Evolutionary conservation across 768 basidiomycete genomes (phyloP).

Genomic region (Kwoniella bestiolae): DNA sequence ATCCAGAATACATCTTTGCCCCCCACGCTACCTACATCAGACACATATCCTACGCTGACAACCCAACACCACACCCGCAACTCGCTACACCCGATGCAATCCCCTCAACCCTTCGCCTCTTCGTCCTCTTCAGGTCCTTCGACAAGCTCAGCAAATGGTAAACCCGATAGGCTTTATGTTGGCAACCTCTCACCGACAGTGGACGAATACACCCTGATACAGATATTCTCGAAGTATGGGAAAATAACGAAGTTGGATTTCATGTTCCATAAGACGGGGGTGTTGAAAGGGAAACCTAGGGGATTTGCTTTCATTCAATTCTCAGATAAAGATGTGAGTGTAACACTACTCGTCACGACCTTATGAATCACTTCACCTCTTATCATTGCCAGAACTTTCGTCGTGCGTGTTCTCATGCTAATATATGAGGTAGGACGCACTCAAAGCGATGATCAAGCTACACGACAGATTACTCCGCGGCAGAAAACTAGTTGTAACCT

Average conservation of each 20-base stretch:
- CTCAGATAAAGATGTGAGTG: constrained; percentile 74
- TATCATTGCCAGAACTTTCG: not conserved
- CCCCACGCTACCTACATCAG: not conserved
- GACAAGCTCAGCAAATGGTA: constrained; percentile 37
- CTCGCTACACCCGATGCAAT: no score
- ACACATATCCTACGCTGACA: not conserved
- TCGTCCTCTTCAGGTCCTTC: constrained; percentile 12
- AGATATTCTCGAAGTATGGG: constrained; percentile 88
- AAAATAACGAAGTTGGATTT: constrained; percentile 91
- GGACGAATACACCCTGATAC: constrained; percentile 89
- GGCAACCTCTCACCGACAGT: constrained; percentile 86
- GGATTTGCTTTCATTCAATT: constrained; percentile 96
- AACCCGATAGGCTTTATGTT: constrained; percentile 76
- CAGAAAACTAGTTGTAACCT: constrained; percentile 85
- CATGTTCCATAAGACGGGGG: constrained; percentile 90
- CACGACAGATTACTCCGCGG: constrained; percentile 84
- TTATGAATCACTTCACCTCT: not conserved
- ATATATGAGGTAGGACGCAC: constrained; percentile 69
- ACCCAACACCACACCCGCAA: no score
- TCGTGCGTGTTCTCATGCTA: not conserved
- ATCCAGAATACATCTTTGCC: no score
- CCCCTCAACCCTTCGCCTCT: constrained; percentile 12
- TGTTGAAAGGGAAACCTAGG: constrained; percentile 85
- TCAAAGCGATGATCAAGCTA: constrained; percentile 71
- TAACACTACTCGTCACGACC: not conserved